Evolutionary conservation across 106 monocot genomes (phyloP).

Genomic region (Dioscorea zingiberensis): DNA sequence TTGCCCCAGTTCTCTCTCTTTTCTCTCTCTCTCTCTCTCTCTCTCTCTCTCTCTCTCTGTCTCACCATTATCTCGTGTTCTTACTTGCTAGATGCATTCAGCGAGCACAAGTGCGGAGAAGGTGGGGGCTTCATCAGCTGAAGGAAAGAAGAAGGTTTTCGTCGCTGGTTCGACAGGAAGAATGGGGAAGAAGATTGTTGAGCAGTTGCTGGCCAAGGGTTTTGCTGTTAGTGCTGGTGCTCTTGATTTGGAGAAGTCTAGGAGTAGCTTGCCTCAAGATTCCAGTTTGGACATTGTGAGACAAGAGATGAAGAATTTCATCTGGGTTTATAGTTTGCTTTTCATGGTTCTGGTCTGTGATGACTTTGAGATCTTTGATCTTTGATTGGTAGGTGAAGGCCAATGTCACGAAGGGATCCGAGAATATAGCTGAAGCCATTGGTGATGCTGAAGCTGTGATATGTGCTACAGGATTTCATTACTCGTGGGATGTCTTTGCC

Average conservation of each 20-base stretch:
- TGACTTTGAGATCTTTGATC: background rate
- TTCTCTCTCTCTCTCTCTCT: constrained; percentile 3
- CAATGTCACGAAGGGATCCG: constrained; percentile 43
- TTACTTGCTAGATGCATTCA: no score
- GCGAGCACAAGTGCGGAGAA: no score
- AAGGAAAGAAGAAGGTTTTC: constrained; percentile 39
- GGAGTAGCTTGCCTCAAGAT: constrained; percentile 29
- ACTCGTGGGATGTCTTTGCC: constrained; percentile 63
- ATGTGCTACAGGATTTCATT: constrained; percentile 61
- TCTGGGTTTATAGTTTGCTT: constrained; percentile 3
- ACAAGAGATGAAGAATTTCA: background rate
- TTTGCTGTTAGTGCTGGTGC: constrained; percentile 52
- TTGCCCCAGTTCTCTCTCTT: no score
- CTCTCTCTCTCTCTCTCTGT: background rate
- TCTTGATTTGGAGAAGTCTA: constrained; percentile 44
- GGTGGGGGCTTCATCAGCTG: background rate
- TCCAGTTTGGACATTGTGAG: constrained; percentile 50
- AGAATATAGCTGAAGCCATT: constrained; percentile 43
- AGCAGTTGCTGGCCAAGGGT: constrained; percentile 53
- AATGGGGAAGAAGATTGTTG: constrained; percentile 63
- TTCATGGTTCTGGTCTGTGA: background rate
- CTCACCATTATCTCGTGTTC: no score
- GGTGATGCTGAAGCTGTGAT: constrained; percentile 63
- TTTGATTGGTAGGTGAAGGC: constrained; percentile 59
- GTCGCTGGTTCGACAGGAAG: constrained; percentile 70